Evolutionary conservation across 805 yeast species (phyloP), one percentile per base, ranked within the genome.

Genomic region (Spathaspora hagerdaliae): DNA sequence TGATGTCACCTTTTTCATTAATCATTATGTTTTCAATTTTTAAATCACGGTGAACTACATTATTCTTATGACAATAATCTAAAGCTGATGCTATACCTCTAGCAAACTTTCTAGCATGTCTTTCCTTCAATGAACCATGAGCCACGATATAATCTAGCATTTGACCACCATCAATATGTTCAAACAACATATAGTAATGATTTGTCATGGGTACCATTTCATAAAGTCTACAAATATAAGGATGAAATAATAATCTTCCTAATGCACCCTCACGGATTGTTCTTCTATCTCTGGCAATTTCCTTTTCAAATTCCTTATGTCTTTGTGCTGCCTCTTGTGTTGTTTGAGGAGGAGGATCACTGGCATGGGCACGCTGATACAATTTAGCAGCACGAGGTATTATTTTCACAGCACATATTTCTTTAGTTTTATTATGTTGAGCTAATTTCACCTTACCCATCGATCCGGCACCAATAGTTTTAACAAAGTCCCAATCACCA

Each of bases 371-470:
- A 50, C 90, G 72, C 51, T 82, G 82, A 67, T 85, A 87, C 8
- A 85, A 69, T 54, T 81, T 85, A 6, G 89, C 85, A 6, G 97
- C 97, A 54, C 96, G 73, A 26, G 96, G 96, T 34, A 92, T 94
- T 45, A 92, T 91, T 63, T 92, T 92, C 27, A 92, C 91, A 0
- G 95, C 96, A 67, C 97, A 92, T 11, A 88, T 76, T 55, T 87
- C 91, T 49, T 78, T 80, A 1, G 97, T 88, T 32, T 81, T 65
- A 53, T 86, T 79, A 68, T 91, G 96, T 57, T 81, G 83, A 1
- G 98, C 98, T 35, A 94, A 73, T 67, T 94, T 94, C 41, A 94
- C 99, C 64, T 92, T 95, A 48, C 99, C 99, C 99, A 94, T 94
- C 0, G 97, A 89, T 3, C 99, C 99, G 2, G 98, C 96, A 37